phyloP scores from a whole-genome alignment of 2,329 filamentous ascomycete genomes.

The Fonsecaea pedrosoi region DNA sequence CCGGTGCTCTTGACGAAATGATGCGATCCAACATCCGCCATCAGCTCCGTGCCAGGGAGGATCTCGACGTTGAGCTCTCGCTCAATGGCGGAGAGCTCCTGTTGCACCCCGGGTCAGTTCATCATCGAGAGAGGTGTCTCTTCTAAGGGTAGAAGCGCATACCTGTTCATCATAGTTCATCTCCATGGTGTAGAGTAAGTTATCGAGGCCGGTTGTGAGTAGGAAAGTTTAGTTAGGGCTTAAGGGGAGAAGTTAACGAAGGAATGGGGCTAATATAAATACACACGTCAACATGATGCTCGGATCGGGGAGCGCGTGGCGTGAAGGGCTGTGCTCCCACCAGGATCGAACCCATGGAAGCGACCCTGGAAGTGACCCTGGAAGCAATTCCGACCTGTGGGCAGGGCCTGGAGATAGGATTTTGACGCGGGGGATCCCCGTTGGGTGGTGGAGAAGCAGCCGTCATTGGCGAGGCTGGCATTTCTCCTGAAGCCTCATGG shows the following conservation, averaged over 20 bases:
- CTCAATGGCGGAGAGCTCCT: constrained; percentile 39
- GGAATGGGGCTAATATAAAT: background rate
- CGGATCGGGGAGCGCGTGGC: constrained; percentile 2
- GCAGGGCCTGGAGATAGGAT: background rate
- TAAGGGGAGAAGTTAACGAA: background rate
- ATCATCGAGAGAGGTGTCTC: background rate
- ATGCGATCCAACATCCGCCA: constrained; percentile 66
- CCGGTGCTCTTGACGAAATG: constrained; percentile 66
- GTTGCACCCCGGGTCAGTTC: constrained; percentile 5
- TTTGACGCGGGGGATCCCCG: background rate
- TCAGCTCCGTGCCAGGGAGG: constrained; percentile 65
- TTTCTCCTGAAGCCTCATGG: background rate
- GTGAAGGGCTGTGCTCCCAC: background rate
- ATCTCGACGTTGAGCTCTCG: constrained; percentile 58
- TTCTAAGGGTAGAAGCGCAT: constrained; percentile 36
- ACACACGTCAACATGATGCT: background rate
- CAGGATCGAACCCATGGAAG: background rate
- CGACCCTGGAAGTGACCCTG: background rate
- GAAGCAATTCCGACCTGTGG: background rate
- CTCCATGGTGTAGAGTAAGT: constrained; percentile 49
- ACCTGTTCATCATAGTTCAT: constrained; percentile 56
- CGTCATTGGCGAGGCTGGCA: background rate
- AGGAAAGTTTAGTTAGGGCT: background rate
- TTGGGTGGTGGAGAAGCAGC: background rate
- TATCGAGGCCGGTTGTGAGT: background rate